Evolutionary conservation across 2,329 filamentous ascomycete species (phyloP).

Genomic region (Canariomyces notabilis): DNA sequence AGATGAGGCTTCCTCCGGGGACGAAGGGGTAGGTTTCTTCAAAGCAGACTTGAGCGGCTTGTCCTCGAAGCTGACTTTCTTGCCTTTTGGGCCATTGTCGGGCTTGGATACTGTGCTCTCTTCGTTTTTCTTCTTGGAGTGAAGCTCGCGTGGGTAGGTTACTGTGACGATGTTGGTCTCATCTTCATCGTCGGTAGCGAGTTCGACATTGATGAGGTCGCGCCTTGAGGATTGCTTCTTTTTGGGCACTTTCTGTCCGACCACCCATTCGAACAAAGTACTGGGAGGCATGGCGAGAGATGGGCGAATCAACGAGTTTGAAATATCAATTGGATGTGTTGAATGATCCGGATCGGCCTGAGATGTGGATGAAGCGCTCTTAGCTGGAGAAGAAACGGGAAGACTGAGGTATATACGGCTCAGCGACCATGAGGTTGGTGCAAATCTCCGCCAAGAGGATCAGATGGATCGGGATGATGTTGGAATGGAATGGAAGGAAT

Average conservation of each 20-base stretch:
- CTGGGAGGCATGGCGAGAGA: conserved; percentile 33
- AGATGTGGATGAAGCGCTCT: too few species aligned
- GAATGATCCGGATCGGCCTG: too few species aligned
- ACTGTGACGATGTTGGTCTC: conserved; percentile 44
- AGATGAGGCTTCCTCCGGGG: conserved; percentile 5
- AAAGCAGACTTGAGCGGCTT: conserved; percentile 34
- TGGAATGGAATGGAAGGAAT: too few species aligned
- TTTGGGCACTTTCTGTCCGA: conserved; percentile 34
- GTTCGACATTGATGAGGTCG: conserved; percentile 33
- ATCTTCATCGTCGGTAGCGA: conserved; percentile 49
- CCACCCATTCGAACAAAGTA: conserved; percentile 37
- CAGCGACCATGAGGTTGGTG: too few species aligned
- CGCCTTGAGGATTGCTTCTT: conserved; percentile 20
- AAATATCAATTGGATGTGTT: too few species aligned
- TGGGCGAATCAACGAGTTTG: not conserved
- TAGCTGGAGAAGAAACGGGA: too few species aligned
- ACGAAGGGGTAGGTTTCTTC: conserved; percentile 27
- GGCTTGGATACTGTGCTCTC: not conserved
- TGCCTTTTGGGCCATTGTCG: conserved; percentile 22
- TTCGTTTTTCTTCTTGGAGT: conserved; percentile 4
- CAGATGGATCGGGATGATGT: too few species aligned
- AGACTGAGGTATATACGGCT: too few species aligned
- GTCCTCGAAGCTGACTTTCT: conserved; percentile 42
- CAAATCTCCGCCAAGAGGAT: too few species aligned
- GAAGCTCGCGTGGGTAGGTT: conserved; percentile 42